phyloP scores from a whole-genome alignment of 2,329 filamentous ascomycete genomes.

The Emergomyces africanus region DNA sequence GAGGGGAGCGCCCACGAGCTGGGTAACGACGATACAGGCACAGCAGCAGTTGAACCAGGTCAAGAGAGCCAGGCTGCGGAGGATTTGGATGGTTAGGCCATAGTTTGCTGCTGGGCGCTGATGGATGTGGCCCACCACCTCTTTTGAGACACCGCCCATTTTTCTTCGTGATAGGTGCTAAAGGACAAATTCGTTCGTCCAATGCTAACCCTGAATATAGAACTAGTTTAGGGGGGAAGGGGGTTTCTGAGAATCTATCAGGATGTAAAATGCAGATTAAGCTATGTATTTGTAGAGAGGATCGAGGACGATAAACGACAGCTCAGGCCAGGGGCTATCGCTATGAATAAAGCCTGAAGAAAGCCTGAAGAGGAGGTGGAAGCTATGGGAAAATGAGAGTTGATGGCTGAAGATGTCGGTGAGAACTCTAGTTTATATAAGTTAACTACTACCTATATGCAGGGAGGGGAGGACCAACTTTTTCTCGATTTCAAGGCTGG shows the following conservation, averaged over 20 bases:
- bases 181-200: neutral
- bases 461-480: neutral
- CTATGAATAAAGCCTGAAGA: no score
- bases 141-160: slow-evolving; percentile 8
- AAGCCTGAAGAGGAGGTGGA: neutral
- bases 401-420: neutral
- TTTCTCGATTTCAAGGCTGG: neutral
- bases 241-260: neutral
- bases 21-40: slow-evolving; percentile 38
- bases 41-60: slow-evolving; percentile 34
- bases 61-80: slow-evolving; percentile 32
- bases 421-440: neutral
- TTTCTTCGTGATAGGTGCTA: neutral
- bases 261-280: neutral
- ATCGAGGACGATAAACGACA: neutral
- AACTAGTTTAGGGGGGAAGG: neutral
- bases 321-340: neutral
- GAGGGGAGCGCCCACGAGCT: slow-evolving; percentile 47
- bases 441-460: neutral
- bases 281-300: neutral
- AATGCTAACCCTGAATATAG: neutral
- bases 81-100: slow-evolving; percentile 31
- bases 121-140: slow-evolving; percentile 7
- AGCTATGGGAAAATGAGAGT: neutral
- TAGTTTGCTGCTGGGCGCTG: slow-evolving; percentile 29